Evolutionary conservation across 306 rosid genomes (phyloP).

Genomic region (Rubus parviflorus): DNA sequence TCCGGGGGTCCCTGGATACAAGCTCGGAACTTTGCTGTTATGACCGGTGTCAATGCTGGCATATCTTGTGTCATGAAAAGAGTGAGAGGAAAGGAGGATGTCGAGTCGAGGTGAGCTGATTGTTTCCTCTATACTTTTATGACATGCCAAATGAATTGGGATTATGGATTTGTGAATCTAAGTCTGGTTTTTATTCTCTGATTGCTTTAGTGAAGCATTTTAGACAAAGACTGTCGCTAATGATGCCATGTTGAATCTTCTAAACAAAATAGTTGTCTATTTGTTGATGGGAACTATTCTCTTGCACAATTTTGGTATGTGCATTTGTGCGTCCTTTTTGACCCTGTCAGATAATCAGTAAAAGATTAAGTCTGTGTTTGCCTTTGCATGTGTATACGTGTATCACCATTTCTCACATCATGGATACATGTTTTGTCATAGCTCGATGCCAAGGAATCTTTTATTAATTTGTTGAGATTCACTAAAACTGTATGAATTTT

Average conservation of each 20-base stretch:
- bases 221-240: neutral
- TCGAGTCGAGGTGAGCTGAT: conserved; percentile 69
- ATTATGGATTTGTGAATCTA: neutral
- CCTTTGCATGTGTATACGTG: neutral
- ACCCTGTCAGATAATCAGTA: neutral
- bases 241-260: neutral
- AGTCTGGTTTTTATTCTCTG: neutral
- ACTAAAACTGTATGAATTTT: too few species aligned
- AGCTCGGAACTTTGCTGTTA: conserved; percentile 97
- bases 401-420: neutral
- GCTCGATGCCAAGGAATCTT: neutral
- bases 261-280: neutral
- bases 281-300: neutral
- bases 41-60: conserved; percentile 98
- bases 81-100: conserved; percentile 93
- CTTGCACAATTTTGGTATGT: neutral
- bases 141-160: neutral
- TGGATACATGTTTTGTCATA: neutral
- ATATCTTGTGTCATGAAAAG: conserved; percentile 89
- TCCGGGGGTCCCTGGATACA: conserved; percentile 87
- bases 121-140: neutral
- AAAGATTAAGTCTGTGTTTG: neutral
- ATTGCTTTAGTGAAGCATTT: neutral
- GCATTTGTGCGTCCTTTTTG: neutral
- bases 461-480: neutral